Base-by-base conservation (phyloP, 441 rosid species). In the Erodium texanum region DNA sequence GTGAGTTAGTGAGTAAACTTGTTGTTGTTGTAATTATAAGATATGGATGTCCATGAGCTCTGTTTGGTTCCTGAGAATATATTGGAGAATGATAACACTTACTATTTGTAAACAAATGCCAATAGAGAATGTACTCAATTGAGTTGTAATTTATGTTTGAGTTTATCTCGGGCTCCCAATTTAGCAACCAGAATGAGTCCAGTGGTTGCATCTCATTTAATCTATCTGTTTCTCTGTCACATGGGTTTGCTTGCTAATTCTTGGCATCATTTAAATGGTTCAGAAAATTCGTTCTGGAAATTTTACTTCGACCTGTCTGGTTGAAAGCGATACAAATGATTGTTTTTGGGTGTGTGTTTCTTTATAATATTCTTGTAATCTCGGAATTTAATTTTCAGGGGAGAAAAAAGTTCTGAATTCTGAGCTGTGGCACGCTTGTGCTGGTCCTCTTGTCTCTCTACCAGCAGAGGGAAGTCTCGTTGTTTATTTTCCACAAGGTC, bases 341-440 rank as follows among this genome's bases (percentile, higher is more conserved):
- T 43, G 2, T 43, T 43, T 43, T 2, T 43, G 3, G 14, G 50
- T 1, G 50, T 43, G 50, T 43, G 15, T 12, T 43, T 43, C 50
- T 14, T 43, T 9, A 43, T 43, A 29, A 43, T 11, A 43, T 43
- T 43, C 41, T 11, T 36, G 9, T 36, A 5, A 36, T 36, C 9
- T 36, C 9, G 41, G 24, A 71, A 63, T 45, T 50, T 64, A 75
- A 70, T 73, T 78, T 82, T 74, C 88, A 85, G 99, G 89, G 71
- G 98, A 95, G 77, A 87, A 73, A 74, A 85, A 90, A 82, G 94
- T 87, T 68, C 81, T 95, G 73, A 92, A 95, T 83, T 87, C 98
- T 65, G 99, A 95, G 78, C 95, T 95, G 29, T 95, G 99, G 99
- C 99, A 95, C 77, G 99, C 98, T 36, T 95, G 99, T 81, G 99